Evolutionary conservation across 192 early-diverging fungal species (phyloP).

Genomic region (Umbelopsis ramanniana): DNA sequence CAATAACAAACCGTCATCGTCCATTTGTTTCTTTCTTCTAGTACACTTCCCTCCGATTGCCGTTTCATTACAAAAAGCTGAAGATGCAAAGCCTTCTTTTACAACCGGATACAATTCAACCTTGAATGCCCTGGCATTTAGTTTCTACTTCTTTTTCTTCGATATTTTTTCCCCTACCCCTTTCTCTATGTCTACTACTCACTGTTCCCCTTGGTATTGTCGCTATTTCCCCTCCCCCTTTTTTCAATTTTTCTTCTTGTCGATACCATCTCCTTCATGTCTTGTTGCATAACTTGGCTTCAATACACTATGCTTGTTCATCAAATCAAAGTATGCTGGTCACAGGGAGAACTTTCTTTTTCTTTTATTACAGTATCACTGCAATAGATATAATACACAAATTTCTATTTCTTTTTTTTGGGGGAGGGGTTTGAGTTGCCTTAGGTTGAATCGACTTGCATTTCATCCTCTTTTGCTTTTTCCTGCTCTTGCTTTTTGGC

Average conservation of each 20-base stretch:
- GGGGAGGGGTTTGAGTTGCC: too few species aligned
- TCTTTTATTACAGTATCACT: neutral
- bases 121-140: neutral
- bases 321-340: too few species aligned
- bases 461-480: conserved; percentile 28
- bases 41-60: neutral
- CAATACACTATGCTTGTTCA: too few species aligned
- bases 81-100: neutral
- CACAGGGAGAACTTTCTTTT: neutral
- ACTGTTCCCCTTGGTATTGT: too few species aligned
- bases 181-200: neutral
- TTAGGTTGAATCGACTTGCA: conserved; percentile 24
- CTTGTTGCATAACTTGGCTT: too few species aligned
- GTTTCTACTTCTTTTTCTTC: neutral
- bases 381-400: conserved; percentile 11
- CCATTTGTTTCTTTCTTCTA: neutral
- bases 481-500: conserved; percentile 26
- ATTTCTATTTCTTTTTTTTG: conserved; percentile 10
- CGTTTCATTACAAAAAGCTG: neutral
- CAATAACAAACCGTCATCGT: neutral
- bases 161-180: neutral
- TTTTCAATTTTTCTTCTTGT: too few species aligned
- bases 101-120: neutral
- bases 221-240: too few species aligned
- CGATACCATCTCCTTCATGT: too few species aligned